phyloP scores from a whole-genome alignment of 1,284 basidiomycete genomes.

The Takashimella koratensis region DNA sequence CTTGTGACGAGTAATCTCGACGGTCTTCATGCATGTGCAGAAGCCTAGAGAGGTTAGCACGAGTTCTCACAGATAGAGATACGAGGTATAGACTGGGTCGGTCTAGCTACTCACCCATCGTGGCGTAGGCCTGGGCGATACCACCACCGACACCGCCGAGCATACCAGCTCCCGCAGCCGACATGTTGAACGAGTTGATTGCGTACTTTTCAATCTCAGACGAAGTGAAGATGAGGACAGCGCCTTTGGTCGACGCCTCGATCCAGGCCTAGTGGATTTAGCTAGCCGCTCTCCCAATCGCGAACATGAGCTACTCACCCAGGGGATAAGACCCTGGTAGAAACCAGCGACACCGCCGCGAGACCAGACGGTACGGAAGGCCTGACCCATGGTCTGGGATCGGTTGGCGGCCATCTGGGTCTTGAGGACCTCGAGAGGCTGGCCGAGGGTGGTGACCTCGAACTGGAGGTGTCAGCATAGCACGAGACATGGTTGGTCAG shows the following conservation, averaged over 20 bases:
- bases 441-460: constrained; percentile 92
- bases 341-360: constrained; percentile 87
- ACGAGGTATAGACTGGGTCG: neutral
- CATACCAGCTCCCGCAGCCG: constrained; percentile 77
- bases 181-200: constrained; percentile 63
- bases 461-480: constrained; percentile 22
- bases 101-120: constrained; percentile 76
- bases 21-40: constrained; percentile 98
- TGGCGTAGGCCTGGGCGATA: constrained; percentile 96
- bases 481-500: no score
- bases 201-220: constrained; percentile 82
- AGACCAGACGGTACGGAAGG: constrained; percentile 80
- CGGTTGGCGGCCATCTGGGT: constrained; percentile 98
- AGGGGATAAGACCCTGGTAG: constrained; percentile 98
- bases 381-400: constrained; percentile 82
- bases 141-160: constrained; percentile 97
- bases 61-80: no score
- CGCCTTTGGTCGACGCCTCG: constrained; percentile 98
- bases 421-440: constrained; percentile 97
- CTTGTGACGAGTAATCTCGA: constrained; percentile 97
- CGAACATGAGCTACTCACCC: constrained; percentile 59
- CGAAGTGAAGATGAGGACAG: constrained; percentile 90
- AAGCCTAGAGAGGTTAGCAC: constrained; percentile 60
- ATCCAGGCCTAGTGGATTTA: constrained; percentile 79
- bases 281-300: neutral